Evolutionary conservation across 768 basidiomycete species (phyloP).

Genomic region (Suillus hirtellus): DNA sequence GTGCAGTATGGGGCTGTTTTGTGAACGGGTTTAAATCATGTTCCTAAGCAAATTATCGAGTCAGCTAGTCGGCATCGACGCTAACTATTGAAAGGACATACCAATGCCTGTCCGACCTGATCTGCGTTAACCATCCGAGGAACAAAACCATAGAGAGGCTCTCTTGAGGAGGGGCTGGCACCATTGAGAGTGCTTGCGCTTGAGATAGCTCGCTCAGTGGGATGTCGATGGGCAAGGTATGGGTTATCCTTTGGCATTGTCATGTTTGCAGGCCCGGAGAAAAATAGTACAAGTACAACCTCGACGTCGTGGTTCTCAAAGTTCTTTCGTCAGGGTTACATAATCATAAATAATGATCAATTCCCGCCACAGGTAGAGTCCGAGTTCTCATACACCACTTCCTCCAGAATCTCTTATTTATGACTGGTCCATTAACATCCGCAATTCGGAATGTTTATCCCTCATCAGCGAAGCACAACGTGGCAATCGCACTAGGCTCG

Average conservation of each 20-base stretch:
- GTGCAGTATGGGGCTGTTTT: slow-evolving; percentile 67
- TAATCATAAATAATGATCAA: background rate
- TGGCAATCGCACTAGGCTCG: slow-evolving; percentile 81
- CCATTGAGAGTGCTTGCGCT: slow-evolving; percentile 3
- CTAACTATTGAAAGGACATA: slow-evolving; percentile 34
- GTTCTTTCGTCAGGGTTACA: background rate
- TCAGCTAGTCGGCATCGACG: background rate
- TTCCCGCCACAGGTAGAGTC: too few relatives aligned
- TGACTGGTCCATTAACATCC: background rate
- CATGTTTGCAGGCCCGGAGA: background rate
- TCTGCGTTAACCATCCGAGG: slow-evolving; percentile 66
- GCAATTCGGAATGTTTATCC: background rate
- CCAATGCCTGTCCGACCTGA: slow-evolving; percentile 72
- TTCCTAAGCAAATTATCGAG: slow-evolving; percentile 45
- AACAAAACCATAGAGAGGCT: slow-evolving; percentile 75
- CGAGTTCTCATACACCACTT: background rate
- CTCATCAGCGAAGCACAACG: slow-evolving; percentile 32
- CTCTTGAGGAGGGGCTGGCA: slow-evolving; percentile 33
- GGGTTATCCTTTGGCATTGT: slow-evolving; percentile 42
- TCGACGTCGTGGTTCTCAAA: background rate
- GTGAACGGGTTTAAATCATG: slow-evolving; percentile 89
- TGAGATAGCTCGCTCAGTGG: slow-evolving; percentile 26
- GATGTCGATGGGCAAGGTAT: slow-evolving; percentile 49
- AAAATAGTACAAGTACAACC: background rate
- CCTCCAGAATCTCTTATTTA: background rate